A percentile compares a stretch with the other conserved stretches of the same genome.
phyloP scores from a whole-genome alignment of 1,284 basidiomycete species.

The Amylostereum areolatum region DNA sequence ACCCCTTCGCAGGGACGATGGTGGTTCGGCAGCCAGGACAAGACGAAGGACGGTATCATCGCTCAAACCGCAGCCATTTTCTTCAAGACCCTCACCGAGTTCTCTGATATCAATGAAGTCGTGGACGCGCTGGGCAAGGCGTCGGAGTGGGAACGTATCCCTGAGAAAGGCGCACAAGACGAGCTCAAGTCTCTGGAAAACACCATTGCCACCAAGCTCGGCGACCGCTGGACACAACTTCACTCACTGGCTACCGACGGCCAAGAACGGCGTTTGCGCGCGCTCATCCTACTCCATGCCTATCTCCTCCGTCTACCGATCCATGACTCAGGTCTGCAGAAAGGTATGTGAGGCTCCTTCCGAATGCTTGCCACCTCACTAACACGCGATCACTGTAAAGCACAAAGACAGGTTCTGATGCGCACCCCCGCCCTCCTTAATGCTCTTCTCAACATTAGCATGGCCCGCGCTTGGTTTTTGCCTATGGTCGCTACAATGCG shows the following conservation, averaged over 20 bases:
- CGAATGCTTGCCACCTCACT: neutral
- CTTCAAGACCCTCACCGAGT: constrained; percentile 85
- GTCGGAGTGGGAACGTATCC: constrained; percentile 50
- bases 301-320: constrained; percentile 79
- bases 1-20: constrained; percentile 62
- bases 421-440: constrained; percentile 73
- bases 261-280: constrained; percentile 35
- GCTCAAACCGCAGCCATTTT: constrained; percentile 82
- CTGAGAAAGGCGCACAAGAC: constrained; percentile 21
- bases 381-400: constrained; percentile 28
- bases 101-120: constrained; percentile 71
- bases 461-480: constrained; percentile 89
- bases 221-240: constrained; percentile 48
- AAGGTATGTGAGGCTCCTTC: constrained; percentile 40
- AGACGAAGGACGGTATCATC: constrained; percentile 91
- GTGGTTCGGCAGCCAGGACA: constrained; percentile 94
- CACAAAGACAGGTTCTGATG: constrained; percentile 64
- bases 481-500: constrained; percentile 79
- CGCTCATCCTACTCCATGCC: constrained; percentile 78
- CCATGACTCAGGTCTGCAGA: constrained; percentile 45
- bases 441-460: constrained; percentile 78
- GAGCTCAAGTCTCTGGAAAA: constrained; percentile 57
- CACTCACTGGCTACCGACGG: constrained; percentile 32
- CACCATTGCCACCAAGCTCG: constrained; percentile 43
- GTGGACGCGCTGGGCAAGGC: constrained; percentile 72